phyloP scores from a whole-genome alignment of 192 early-diverging fungal genomes.

The Coemansia sp. region DNA sequence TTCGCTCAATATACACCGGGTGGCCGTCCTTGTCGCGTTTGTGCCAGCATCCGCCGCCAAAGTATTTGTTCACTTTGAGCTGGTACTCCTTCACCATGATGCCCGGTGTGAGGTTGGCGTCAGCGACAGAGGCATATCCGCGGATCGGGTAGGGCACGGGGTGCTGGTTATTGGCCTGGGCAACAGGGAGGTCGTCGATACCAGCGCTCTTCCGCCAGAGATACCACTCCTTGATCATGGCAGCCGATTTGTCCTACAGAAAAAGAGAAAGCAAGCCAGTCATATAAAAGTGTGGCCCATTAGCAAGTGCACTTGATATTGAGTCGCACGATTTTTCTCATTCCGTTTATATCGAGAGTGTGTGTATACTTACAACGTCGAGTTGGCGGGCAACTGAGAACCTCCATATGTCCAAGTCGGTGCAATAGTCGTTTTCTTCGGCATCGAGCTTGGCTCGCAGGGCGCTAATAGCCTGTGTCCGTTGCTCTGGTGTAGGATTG shows the following conservation, averaged over 20 bases:
- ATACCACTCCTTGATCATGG: constrained; percentile 62
- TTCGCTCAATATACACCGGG: constrained; percentile 90
- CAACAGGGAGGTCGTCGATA: constrained; percentile 64
- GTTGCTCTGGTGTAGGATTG: constrained; percentile 46
- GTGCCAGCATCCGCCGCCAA: constrained; percentile 79
- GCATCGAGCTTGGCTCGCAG: constrained; percentile 37
- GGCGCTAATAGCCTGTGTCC: constrained; percentile 27
- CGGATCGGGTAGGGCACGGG: constrained; percentile 70
- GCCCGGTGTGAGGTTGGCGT: constrained; percentile 64
- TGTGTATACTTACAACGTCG: constrained; percentile 59
- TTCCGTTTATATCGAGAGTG: background rate
- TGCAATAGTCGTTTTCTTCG: constrained; percentile 48
- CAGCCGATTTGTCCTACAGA: constrained; percentile 61
- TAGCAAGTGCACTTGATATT: too few species aligned
- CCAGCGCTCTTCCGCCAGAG: constrained; percentile 64
- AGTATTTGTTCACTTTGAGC: constrained; percentile 62
- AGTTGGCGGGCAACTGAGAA: constrained; percentile 66
- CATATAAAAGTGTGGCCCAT: background rate
- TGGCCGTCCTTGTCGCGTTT: constrained; percentile 89
- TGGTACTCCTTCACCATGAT: constrained; percentile 66
- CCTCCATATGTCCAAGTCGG: constrained; percentile 57
- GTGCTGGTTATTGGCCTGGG: constrained; percentile 58
- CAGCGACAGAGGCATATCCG: constrained; percentile 65
- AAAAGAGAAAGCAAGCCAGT: background rate
- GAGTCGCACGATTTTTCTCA: background rate